phyloP scores from a whole-genome alignment of 352 stramenopile genomes.

The Phytophthora sp. region DNA sequence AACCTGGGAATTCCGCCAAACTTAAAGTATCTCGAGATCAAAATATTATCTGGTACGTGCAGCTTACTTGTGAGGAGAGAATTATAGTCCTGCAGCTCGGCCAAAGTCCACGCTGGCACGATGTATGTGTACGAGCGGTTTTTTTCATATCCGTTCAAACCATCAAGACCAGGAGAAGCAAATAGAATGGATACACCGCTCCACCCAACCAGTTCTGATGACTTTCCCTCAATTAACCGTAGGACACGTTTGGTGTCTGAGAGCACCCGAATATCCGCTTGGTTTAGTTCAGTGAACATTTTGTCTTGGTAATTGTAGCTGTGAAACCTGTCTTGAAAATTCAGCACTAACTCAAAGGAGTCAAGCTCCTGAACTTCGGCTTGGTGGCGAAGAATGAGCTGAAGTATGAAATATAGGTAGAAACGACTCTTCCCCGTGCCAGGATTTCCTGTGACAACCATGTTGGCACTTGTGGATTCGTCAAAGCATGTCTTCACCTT shows the following conservation, averaged over 20 bases:
- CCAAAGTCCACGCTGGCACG: conserved; percentile 3
- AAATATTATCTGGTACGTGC: conserved; percentile 31
- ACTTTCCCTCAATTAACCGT: conserved; percentile 19
- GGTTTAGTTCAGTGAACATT: conserved; percentile 10
- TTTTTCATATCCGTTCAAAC: background rate
- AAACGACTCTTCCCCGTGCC: conserved; percentile 30
- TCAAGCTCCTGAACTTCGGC: background rate
- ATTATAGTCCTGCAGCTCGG: conserved; percentile 5
- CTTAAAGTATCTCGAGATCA: conserved; percentile 61
- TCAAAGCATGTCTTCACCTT: background rate
- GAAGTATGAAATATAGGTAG: conserved; percentile 34
- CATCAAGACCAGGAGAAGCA: conserved; percentile 5
- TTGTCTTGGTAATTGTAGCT: background rate
- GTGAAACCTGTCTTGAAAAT: conserved; percentile 7
- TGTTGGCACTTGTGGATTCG: background rate
- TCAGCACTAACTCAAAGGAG: conserved; percentile 22
- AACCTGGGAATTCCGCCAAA: conserved; percentile 40
- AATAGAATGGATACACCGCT: conserved; percentile 31
- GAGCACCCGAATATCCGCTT: background rate
- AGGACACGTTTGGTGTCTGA: background rate
- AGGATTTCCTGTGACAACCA: conserved; percentile 26
- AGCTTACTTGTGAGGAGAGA: background rate
- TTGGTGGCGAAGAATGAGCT: background rate
- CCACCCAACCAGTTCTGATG: conserved; percentile 18
- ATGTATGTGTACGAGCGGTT: background rate